These are phyloP conservation scores for Colletotrichum siamense DNA, from an alignment of 2,329 filamentous ascomycete genomes.

Conservation along the genomic window DNA sequence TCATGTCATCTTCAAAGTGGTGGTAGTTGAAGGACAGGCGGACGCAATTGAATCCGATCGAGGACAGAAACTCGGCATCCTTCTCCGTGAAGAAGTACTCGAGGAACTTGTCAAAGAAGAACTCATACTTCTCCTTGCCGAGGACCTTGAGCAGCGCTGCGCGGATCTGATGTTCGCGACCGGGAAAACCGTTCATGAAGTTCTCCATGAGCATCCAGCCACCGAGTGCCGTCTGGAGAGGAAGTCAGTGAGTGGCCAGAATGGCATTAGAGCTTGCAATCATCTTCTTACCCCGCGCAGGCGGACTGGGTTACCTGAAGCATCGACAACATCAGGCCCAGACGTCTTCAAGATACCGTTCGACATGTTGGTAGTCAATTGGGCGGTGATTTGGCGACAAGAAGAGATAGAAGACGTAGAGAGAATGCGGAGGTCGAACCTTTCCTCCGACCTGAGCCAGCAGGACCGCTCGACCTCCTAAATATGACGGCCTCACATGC, in stretches of 20 bases:
- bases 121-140: slow-evolving; percentile 61
- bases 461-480: background rate
- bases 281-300: slow-evolving; percentile 35
- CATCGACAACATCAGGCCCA: slow-evolving; percentile 43
- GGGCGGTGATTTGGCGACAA: too few relatives aligned
- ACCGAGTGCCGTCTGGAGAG: slow-evolving; percentile 30
- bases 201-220: slow-evolving; percentile 58
- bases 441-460: background rate
- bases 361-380: background rate
- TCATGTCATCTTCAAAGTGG: slow-evolving; percentile 59
- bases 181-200: slow-evolving; percentile 68
- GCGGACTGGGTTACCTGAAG: slow-evolving; percentile 47
- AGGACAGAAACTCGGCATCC: slow-evolving; percentile 64
- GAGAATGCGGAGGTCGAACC: background rate
- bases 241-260: background rate
- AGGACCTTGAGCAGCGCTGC: slow-evolving; percentile 57
- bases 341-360: slow-evolving; percentile 18
- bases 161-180: slow-evolving; percentile 62
- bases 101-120: slow-evolving; percentile 63
- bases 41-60: slow-evolving; percentile 61
- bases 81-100: slow-evolving; percentile 64
- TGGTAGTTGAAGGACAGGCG: slow-evolving; percentile 67
- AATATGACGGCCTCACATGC: background rate
- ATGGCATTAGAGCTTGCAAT: rapidly evolving
- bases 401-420: background rate